Percentiles rank a stretch among this genome's conserved stretches.
Conservation (phyloP, 352 stramenopile species). For the Blastocystis sp. region DNA sequence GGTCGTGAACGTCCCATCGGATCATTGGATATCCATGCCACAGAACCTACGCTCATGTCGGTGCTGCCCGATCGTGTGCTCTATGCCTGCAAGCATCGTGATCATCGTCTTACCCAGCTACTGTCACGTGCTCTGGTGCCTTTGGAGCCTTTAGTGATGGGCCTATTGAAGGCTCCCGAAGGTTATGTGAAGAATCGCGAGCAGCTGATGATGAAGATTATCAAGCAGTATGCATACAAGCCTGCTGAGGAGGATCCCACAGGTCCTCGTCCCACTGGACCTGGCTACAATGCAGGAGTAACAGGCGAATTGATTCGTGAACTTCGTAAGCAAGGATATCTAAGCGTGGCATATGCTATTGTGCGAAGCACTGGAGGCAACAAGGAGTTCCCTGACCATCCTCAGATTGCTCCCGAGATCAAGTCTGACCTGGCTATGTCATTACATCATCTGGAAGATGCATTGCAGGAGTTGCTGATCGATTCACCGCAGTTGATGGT, state of each 20-base stretch:
- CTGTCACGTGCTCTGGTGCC: conserved; percentile 50
- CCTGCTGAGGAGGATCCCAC: conserved; percentile 52
- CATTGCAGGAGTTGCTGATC: conserved; percentile 43
- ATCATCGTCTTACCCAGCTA: conserved; percentile 59
- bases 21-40: conserved; percentile 48
- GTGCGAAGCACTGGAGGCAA: conserved; percentile 47
- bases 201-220: conserved; percentile 59
- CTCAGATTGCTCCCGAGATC: conserved; percentile 47
- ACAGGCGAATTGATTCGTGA: conserved; percentile 59
- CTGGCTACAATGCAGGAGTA: conserved; percentile 54
- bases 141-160: conserved; percentile 52
- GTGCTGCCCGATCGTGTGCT: conserved; percentile 51
- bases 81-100: conserved; percentile 57
- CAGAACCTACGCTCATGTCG: conserved; percentile 59
- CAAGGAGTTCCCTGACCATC: conserved; percentile 62
- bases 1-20: conserved; percentile 45
- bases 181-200: conserved; percentile 55
- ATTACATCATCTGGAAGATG: conserved; percentile 54
- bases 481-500: conserved; percentile 54
- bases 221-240: conserved; percentile 55
- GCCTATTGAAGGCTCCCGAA: conserved; percentile 33
- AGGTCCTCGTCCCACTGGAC: conserved; percentile 25
- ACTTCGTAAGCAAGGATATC: conserved; percentile 50
- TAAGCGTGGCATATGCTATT: conserved; percentile 46
- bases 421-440: conserved; percentile 57